These are phyloP conservation scores for Pseudocercospora cruenta DNA, from an alignment of 2,329 filamentous ascomycete genomes.

Conservation along the genomic window DNA sequence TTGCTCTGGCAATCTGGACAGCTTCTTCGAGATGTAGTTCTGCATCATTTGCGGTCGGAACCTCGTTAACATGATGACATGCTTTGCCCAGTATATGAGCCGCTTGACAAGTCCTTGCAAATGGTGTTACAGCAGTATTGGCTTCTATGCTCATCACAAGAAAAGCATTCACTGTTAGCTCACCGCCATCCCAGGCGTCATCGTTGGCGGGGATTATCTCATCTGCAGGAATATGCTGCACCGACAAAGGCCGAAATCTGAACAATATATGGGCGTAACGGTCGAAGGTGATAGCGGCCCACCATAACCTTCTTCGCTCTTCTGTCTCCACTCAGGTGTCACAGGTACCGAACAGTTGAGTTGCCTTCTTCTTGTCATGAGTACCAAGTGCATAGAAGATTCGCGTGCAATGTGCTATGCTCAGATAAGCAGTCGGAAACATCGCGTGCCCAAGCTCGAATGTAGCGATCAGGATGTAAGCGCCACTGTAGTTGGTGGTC, in stretches of 20 bases:
- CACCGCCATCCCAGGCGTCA: conserved; percentile 23
- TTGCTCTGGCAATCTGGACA: conserved; percentile 21
- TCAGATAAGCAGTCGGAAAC: conserved; percentile 26
- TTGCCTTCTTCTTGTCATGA: conserved; percentile 27
- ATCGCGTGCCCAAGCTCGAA: conserved; percentile 26
- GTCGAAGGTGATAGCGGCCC: conserved; percentile 28
- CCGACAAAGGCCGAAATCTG: conserved; percentile 23
- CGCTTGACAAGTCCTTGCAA: conserved; percentile 29
- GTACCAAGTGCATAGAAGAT: conserved; percentile 22
- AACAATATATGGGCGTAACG: conserved; percentile 25
- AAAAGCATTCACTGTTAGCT: conserved; percentile 24
- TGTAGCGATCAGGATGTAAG: conserved; percentile 23
- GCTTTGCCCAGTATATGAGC: conserved; percentile 26
- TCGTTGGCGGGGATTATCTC: conserved; percentile 25
- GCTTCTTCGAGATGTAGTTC: conserved; percentile 30
- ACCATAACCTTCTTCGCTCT: conserved; percentile 27
- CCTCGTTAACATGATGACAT: conserved; percentile 26
- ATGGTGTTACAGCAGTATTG: conserved; percentile 24
- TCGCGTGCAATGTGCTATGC: conserved; percentile 15
- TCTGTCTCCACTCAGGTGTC: conserved; percentile 28
- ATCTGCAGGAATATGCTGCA: conserved; percentile 15
- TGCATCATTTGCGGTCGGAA: conserved; percentile 18
- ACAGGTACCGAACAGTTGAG: conserved; percentile 13
- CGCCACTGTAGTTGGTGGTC: conserved; percentile 23
- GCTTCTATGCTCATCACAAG: conserved; percentile 30